Evolutionary conservation across 208 protist genomes (phyloP), one percentile per base, ranked within the genome.

Genomic region (Kentomonas sorsogonicus): DNA sequence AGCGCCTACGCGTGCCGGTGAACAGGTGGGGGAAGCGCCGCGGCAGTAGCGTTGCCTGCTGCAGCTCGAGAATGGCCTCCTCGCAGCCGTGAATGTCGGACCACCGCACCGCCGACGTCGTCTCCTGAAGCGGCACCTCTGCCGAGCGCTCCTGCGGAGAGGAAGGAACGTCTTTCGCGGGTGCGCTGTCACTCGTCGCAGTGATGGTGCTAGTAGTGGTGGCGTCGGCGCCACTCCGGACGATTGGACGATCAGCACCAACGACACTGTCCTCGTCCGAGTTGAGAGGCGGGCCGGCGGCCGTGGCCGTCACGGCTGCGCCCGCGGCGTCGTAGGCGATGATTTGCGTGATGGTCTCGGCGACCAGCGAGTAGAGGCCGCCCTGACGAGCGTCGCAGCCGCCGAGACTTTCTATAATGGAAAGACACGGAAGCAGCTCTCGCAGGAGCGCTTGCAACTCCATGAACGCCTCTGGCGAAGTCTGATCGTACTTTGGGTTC

Each of bases 1-100:
- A 96, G 82, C 96, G 97, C 20, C 91, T 88, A 16, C 78, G 85
- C 5, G 85, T 81, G 34, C 94, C 97, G 6, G 63, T 74, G 74
- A 99, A 99, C 38, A 99, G 77, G 6, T 97, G 82, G 10, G 98
- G 98, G 60, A 98, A 98, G 55, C 79, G 89, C 29, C 91, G 66
- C 1, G 98, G 98, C 13, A 99, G 67, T 26, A 99, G 93, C 0
- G 98, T 96, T 18, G 97, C 97, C 62, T 99, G 98, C 48, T 98
- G 86, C 15, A 99, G 77, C 2, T 95, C 85, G 33, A 87, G 47
- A 56, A 99, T 98, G 50, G 98, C 98, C 6, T 80, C 76, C 11
- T 90, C 74, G 46, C 99, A 89, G 41, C 98, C 98, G 6, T 91
- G 94, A 13, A 99, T 90, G 69, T 7, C 57, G 51, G 27, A 93